Conservation (phyloP, 1,284 basidiomycete genomes). For the Tilletia horrida region DNA sequence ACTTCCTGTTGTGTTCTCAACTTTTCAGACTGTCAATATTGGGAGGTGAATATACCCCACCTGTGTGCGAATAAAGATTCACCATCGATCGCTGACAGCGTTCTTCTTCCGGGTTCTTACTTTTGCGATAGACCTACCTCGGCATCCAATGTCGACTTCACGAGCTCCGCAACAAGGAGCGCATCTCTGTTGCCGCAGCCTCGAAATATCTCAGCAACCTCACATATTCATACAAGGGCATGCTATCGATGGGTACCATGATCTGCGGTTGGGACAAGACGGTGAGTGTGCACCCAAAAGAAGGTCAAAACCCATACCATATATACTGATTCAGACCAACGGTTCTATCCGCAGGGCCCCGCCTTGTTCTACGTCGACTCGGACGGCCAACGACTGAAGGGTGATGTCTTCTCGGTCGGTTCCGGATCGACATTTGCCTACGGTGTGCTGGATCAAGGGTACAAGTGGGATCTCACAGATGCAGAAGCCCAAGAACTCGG, state of each 20-base stretch:
- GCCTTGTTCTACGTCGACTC: slow-evolving; percentile 97
- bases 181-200: slow-evolving; percentile 96
- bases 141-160: slow-evolving; percentile 96
- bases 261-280: slow-evolving; percentile 99
- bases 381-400: slow-evolving; percentile 90
- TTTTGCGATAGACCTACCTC: slow-evolving; percentile 75
- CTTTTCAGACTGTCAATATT: slow-evolving; percentile 39
- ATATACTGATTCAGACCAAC: neutral
- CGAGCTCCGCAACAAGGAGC: slow-evolving; percentile 93
- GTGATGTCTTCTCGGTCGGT: slow-evolving; percentile 95
- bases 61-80: no score
- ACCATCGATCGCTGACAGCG: neutral
- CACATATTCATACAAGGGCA: slow-evolving; percentile 97
- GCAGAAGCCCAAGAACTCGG: slow-evolving; percentile 94
- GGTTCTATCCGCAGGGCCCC: slow-evolving; percentile 67
- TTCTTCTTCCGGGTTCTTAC: neutral
- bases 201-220: slow-evolving; percentile 96
- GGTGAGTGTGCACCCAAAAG: slow-evolving; percentile 58
- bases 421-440: slow-evolving; percentile 98
- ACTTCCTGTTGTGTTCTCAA: neutral
- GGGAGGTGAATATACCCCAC: slow-evolving; percentile 37
- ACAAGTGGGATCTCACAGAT: slow-evolving; percentile 87
- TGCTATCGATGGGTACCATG: slow-evolving; percentile 99
- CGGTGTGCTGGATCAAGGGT: slow-evolving; percentile 94
- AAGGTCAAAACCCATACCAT: neutral